Conservation (phyloP, 2,329 filamentous ascomycete genomes). For the Fusarium verrucosum region DNA sequence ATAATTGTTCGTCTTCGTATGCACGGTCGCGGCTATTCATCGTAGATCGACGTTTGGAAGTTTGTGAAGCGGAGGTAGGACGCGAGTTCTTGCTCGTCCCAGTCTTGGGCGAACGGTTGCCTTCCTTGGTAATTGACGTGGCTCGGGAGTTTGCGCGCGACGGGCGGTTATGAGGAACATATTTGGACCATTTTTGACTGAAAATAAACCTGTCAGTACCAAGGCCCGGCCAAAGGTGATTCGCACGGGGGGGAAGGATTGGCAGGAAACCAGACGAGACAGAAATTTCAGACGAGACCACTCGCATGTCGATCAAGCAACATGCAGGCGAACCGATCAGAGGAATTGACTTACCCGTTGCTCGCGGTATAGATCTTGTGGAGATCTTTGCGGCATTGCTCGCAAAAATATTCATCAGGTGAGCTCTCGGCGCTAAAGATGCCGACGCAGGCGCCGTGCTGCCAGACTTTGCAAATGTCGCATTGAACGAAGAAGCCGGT, state of each 20-base stretch:
- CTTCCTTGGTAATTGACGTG: constrained; percentile 62
- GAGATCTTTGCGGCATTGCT: constrained; percentile 89
- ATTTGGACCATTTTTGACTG: constrained; percentile 74
- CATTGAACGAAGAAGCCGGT: constrained; percentile 98
- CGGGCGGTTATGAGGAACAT: constrained; percentile 66
- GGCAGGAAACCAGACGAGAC: not conserved
- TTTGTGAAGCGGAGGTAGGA: constrained; percentile 60
- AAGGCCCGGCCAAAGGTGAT: not conserved
- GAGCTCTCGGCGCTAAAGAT: constrained; percentile 94
- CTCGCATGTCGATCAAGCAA: not conserved
- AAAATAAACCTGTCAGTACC: constrained; percentile 49
- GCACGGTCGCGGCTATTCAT: constrained; percentile 97
- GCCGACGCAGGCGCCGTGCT: constrained; percentile 96
- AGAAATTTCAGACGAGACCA: not conserved
- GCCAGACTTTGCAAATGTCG: constrained; percentile 98
- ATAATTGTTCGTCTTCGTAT: constrained; percentile 91
- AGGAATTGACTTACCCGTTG: constrained; percentile 76
- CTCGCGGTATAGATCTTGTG: constrained; percentile 83
- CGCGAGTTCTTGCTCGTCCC: constrained; percentile 66
- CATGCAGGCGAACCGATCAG: not conserved
- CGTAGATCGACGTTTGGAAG: constrained; percentile 84
- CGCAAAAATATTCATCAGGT: constrained; percentile 98
- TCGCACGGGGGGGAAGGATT: not conserved
- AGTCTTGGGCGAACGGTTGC: constrained; percentile 70
- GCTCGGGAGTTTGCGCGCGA: constrained; percentile 69